A percentile compares a stretch with the other conserved stretches of the same genome.
Conservation (phyloP, 495 filamentous ascomycete genomes). For the Penicillium roqueforti region DNA sequence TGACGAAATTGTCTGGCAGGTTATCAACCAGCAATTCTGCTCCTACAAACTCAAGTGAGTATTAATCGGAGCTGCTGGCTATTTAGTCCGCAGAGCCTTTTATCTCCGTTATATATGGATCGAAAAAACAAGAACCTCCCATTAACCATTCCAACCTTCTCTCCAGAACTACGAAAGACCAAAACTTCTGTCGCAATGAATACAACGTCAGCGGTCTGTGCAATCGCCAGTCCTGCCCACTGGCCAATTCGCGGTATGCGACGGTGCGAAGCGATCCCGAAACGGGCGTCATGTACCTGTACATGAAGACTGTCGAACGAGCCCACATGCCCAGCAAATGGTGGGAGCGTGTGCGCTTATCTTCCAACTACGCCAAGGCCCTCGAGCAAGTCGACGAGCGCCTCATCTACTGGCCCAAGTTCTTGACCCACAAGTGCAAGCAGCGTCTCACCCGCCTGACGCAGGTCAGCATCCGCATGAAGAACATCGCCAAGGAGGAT, state of each 20-base stretch:
- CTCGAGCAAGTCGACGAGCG: conserved; percentile 83
- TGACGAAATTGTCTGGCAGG: conserved; percentile 97
- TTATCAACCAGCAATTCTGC: conserved; percentile 95
- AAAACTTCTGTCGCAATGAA: conserved; percentile 95
- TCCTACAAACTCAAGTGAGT: conserved; percentile 91
- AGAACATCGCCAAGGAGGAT: conserved; percentile 79
- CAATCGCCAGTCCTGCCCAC: conserved; percentile 89
- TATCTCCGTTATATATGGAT: background rate
- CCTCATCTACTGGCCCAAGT: conserved; percentile 95
- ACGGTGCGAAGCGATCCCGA: conserved; percentile 80
- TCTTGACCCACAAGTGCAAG: conserved; percentile 94
- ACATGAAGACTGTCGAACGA: conserved; percentile 94
- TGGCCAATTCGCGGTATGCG: conserved; percentile 94
- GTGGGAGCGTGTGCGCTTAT: conserved; percentile 92
- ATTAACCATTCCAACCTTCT: conserved; percentile 15
- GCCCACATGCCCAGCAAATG: conserved; percentile 85
- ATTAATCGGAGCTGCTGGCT: background rate
- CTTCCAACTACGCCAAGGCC: conserved; percentile 83
- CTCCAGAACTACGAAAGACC: conserved; percentile 76
- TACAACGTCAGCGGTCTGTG: conserved; percentile 94
- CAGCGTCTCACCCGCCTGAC: conserved; percentile 91
- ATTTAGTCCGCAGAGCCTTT: conserved; percentile 2
- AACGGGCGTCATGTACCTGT: conserved; percentile 84
- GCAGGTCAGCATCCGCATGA: conserved; percentile 85
- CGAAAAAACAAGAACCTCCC: conserved; percentile 2